phyloP scores from a whole-genome alignment of 768 basidiomycete species.

The Mycena vulgaris region DNA sequence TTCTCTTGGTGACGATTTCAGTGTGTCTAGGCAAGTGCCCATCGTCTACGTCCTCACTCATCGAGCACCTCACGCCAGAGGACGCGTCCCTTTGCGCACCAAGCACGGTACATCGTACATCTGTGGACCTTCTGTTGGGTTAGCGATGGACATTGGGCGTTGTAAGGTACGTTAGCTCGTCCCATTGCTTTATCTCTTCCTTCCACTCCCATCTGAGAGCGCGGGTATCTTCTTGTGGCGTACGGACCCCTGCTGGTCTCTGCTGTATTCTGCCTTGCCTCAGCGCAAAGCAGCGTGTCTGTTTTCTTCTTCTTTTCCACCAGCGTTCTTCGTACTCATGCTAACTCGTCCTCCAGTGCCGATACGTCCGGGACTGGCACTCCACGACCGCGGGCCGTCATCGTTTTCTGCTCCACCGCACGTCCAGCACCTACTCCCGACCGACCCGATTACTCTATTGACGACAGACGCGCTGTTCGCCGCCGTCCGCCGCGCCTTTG shows the following conservation, averaged over 20 bases:
- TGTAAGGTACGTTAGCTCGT: neutral
- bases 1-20: neutral
- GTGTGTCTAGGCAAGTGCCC: neutral
- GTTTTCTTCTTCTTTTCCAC: neutral
- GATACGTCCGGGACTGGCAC: neutral
- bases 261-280: neutral
- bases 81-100: neutral
- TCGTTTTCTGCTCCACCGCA: neutral
- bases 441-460: neutral
- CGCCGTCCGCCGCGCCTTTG: neutral
- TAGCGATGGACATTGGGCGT: neutral
- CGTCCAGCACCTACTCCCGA: neutral
- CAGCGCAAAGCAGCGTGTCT: neutral
- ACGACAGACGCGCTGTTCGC: neutral
- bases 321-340: neutral
- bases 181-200: neutral
- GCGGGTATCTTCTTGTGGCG: neutral
- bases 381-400: neutral
- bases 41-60: neutral
- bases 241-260: neutral
- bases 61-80: too few relatives aligned
- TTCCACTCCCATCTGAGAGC: neutral
- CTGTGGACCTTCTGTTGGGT: slow-evolving; percentile 1
- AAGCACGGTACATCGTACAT: neutral
- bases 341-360: neutral